Conservation (phyloP, 2,329 filamentous ascomycete species). For the Colletotrichum euphorbiae region DNA sequence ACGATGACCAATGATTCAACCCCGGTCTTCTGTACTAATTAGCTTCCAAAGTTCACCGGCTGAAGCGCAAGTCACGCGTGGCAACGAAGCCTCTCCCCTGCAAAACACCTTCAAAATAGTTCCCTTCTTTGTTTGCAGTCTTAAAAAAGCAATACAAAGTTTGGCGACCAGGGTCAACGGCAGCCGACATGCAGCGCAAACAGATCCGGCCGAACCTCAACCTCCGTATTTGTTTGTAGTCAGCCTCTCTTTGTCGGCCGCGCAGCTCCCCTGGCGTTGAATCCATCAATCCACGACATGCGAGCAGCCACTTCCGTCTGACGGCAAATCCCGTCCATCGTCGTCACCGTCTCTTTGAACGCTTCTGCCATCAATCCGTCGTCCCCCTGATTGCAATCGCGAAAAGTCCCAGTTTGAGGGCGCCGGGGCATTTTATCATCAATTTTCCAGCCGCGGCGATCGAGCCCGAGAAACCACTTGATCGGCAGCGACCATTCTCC, state of each 20-base stretch:
- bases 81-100: no score
- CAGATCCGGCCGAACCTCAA: neutral
- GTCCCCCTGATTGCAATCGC: neutral
- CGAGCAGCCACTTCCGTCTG: no score
- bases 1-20: neutral
- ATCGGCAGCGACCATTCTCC: no score
- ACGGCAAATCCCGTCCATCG: neutral
- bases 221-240: neutral
- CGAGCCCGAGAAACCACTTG: no score
- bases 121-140: no score
- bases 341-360: no score
- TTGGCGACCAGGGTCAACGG: neutral
- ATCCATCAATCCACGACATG: constrained; percentile 2
- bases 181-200: neutral
- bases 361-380: neutral
- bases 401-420: neutral
- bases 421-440: no score
- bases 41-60: neutral
- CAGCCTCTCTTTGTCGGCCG: neutral
- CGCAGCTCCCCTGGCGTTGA: neutral
- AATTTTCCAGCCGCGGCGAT: no score
- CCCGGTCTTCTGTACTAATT: neutral
- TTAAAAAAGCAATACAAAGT: neutral
- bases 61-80: neutral
- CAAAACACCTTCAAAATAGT: no score